Percentiles rank a stretch among this genome's conserved stretches.
Evolutionary conservation across 2,329 filamentous ascomycete species (phyloP).

Genomic region (Fusarium sp.): DNA sequence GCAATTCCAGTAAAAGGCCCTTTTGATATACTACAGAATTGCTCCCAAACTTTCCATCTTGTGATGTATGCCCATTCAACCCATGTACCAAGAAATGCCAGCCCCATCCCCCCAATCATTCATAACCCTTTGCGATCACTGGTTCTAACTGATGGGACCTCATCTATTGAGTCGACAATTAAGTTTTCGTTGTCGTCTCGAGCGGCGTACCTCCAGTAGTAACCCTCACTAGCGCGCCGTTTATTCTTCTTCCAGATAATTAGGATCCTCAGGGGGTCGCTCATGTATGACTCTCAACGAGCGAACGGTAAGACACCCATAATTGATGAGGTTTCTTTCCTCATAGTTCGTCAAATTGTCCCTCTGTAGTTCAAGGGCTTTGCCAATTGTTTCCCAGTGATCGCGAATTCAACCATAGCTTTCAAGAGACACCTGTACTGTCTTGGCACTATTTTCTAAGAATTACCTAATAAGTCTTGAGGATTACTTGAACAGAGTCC

Average conservation of each 20-base stretch:
- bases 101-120: not conserved
- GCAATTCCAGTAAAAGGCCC: accelerated
- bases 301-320: not conserved
- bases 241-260: not conserved
- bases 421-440: not conserved
- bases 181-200: not conserved
- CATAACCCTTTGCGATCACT: accelerated
- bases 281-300: not conserved
- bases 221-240: not conserved
- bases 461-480: not conserved
- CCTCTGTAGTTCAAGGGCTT: not conserved
- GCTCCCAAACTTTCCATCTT: accelerated
- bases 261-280: not conserved
- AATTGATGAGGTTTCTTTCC: not conserved
- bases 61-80: not conserved
- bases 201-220: accelerated
- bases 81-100: not conserved
- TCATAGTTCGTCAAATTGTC: accelerated
- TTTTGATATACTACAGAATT: accelerated
- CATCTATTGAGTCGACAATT: not conserved
- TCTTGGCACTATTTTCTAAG: not conserved
- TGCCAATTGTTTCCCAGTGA: not conserved
- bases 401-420: not conserved
- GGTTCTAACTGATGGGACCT: too few species aligned
- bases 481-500: not conserved